phyloP scores from a whole-genome alignment of 208 protist genomes.

The Naegleria fowleri region DNA sequence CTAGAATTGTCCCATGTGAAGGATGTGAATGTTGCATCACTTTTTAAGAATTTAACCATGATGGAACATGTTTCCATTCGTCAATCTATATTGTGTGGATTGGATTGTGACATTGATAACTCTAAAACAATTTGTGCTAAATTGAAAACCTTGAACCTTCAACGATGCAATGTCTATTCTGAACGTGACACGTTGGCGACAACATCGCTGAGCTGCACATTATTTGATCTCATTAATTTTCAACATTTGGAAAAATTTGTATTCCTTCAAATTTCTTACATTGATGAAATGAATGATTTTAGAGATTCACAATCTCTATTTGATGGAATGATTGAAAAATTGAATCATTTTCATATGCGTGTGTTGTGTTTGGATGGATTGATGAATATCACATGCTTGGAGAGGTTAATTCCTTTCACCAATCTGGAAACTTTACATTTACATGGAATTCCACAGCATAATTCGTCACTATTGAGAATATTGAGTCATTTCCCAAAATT shows the following conservation, averaged over 20 bases:
- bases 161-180: background rate
- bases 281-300: background rate
- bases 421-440: background rate
- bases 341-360: background rate
- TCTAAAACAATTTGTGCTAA: background rate
- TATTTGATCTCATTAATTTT: background rate
- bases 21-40: background rate
- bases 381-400: background rate
- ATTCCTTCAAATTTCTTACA: background rate
- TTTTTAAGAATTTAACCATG: too few relatives aligned
- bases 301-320: background rate
- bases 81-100: too few relatives aligned
- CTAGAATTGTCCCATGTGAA: background rate
- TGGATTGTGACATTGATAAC: background rate
- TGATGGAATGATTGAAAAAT: background rate
- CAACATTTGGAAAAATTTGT: background rate
- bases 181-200: background rate
- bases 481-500: background rate
- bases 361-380: background rate
- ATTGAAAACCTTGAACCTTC: background rate
- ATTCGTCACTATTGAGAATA: too few relatives aligned
- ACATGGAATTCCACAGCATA: background rate
- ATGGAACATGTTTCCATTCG: too few relatives aligned
- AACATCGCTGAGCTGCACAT: background rate
- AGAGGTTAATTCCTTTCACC: background rate